Evolutionary conservation across 441 rosid genomes (phyloP), one percentile per base, ranked within the genome.

Genomic region (Geranium incanum): DNA sequence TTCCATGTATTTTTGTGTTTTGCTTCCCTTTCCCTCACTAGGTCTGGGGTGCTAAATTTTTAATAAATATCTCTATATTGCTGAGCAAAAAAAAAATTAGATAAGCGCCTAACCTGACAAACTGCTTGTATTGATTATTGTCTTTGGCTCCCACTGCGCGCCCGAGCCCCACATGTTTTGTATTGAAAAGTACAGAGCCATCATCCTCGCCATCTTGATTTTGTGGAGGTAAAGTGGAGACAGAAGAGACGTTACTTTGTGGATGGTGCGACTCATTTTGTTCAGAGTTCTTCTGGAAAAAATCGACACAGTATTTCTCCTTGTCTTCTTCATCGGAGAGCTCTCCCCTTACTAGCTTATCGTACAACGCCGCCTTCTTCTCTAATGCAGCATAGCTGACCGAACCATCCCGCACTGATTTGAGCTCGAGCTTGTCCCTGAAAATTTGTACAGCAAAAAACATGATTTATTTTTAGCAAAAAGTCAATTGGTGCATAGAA

Each of bases 231-330:
- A 72, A 84, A 13, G 83, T 36, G 28, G 76, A 1, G 11, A 9
- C 7, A 43, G 50, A 43, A 43, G 50, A 43, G 2, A 5, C 77
- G 36, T 23, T 48, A 0, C 55, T 78, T 69, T 72, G 82, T 11
- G 78, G 76, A 67, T 41, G 79, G 69, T 68, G 71, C n/a, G 80
- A 71, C 36, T 83, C 85, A 15, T 79, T 88, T 21, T 71, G 79
- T 71, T 90, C 86, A 12, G 72, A 0, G 13, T 91, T 90, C 79
- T 89, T 94, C 66, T 75, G 88, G 73, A 84, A 87, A 81, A 90
- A 94, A 77, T 92, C 96, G 38, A 92, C 99, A 81, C 97, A 87
- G 66, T 92, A 90, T 82, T 90, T 94, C 82, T 92, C 97, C 69
- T 86, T 73, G 2, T 81, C 97, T 78, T 90, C 95, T 78, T 91